Percentiles rank a stretch among this genome's conserved stretches.
Evolutionary conservation across 2,329 filamentous ascomycete genomes (phyloP).

Genomic region (Neophaeococcomyces aloes): DNA sequence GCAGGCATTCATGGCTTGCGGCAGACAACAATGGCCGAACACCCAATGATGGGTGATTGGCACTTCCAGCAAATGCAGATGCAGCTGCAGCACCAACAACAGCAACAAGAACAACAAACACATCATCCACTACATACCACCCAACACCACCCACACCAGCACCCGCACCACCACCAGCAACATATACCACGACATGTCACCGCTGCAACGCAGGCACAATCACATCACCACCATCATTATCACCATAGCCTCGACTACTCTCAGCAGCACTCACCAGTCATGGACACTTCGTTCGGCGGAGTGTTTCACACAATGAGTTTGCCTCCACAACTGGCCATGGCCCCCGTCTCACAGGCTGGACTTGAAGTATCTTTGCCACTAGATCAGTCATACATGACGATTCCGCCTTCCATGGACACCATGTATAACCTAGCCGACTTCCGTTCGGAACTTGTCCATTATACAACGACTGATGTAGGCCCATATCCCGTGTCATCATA

Average conservation of each 20-base stretch:
- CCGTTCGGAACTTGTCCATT: slow-evolving; percentile 55
- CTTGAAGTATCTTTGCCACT: slow-evolving; percentile 52
- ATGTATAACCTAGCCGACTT: slow-evolving; percentile 73
- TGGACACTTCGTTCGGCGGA: slow-evolving; percentile 32
- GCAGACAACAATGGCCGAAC: slow-evolving; percentile 32
- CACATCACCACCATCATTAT: slow-evolving; percentile 13
- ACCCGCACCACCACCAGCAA: slow-evolving; percentile 1
- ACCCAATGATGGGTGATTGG: slow-evolving; percentile 38
- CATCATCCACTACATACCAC: neutral
- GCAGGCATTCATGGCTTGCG: slow-evolving; percentile 33
- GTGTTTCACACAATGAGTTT: slow-evolving; percentile 42
- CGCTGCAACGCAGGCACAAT: slow-evolving; percentile 7
- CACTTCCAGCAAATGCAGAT: slow-evolving; percentile 21
- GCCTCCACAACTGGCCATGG: slow-evolving; percentile 42
- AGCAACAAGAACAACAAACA: neutral
- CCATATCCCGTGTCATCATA: slow-evolving; percentile 32
- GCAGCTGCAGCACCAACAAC: neutral
- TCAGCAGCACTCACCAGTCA: slow-evolving; percentile 7
- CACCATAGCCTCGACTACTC: slow-evolving; percentile 15
- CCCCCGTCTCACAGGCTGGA: slow-evolving; percentile 50
- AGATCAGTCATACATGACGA: slow-evolving; percentile 49
- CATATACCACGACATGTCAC: slow-evolving; percentile 1
- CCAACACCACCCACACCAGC: neutral
- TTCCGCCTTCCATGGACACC: slow-evolving; percentile 48
- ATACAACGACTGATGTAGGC: slow-evolving; percentile 39